phyloP scores from a whole-genome alignment of 176 grass and related monocot genomes.

The Carex pumila region DNA sequence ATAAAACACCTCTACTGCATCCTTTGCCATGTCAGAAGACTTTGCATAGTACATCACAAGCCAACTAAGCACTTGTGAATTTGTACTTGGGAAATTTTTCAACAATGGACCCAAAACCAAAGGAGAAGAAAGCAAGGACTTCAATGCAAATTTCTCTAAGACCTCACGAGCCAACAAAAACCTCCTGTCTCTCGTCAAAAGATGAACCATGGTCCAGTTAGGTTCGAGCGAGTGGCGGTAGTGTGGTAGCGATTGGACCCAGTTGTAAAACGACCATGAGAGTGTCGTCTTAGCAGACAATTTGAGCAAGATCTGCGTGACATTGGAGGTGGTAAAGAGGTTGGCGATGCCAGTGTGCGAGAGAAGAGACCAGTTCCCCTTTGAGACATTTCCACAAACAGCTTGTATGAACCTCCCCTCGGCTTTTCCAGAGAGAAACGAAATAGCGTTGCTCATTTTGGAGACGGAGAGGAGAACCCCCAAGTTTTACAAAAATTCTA shows the following conservation, averaged over 20 bases:
- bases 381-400: slow-evolving; percentile 46
- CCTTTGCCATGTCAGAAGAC: slow-evolving; percentile 30
- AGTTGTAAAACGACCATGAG: slow-evolving; percentile 39
- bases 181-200: slow-evolving; percentile 18
- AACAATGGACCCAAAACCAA: slow-evolving; percentile 27
- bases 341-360: slow-evolving; percentile 7
- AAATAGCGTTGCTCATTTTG: neutral
- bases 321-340: slow-evolving; percentile 28
- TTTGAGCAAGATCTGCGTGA: slow-evolving; percentile 26
- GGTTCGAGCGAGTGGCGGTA: slow-evolving; percentile 42
- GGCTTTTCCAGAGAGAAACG: slow-evolving; percentile 5
- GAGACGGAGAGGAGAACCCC: neutral
- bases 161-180: slow-evolving; percentile 22
- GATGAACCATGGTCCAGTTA: slow-evolving; percentile 42
- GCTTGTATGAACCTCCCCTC: slow-evolving; percentile 31
- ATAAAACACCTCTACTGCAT: slow-evolving; percentile 36
- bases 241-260: slow-evolving; percentile 29
- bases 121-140: slow-evolving; percentile 31
- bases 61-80: slow-evolving; percentile 36
- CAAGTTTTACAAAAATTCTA: too few relatives aligned
- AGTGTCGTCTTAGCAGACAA: slow-evolving; percentile 25
- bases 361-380: slow-evolving; percentile 25
- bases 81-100: neutral
- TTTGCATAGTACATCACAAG: slow-evolving; percentile 27
- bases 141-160: slow-evolving; percentile 36